phyloP scores from a whole-genome alignment of 805 yeast species.

The Brettanomyces sp. region DNA sequence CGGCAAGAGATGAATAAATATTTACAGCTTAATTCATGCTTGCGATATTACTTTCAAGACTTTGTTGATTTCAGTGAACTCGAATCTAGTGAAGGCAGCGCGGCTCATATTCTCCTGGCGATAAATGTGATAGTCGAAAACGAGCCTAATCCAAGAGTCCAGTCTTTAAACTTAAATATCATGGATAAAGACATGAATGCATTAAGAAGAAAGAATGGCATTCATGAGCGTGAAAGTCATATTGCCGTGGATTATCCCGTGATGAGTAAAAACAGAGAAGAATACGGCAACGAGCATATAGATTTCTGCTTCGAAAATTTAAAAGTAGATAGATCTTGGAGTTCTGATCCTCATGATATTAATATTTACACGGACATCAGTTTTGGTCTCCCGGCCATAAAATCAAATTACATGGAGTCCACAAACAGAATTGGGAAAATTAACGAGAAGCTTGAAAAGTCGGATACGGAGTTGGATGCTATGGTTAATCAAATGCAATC shows the following conservation, averaged over 20 bases:
- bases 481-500: constrained; percentile 9
- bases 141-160: constrained; percentile 11
- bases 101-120: constrained; percentile 12
- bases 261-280: constrained; percentile 5
- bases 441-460: constrained; percentile 6
- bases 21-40: constrained; percentile 7
- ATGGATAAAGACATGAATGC: constrained; percentile 20
- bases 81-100: not conserved
- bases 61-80: constrained; percentile 4
- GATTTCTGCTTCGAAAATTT: constrained; percentile 25
- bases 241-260: constrained; percentile 18
- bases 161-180: constrained; percentile 19
- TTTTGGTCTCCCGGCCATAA: constrained; percentile 20
- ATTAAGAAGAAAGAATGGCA: constrained; percentile 17
- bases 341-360: constrained; percentile 8
- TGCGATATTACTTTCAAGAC: constrained; percentile 10
- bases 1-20: not conserved
- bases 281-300: constrained; percentile 12
- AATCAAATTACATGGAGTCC: constrained; percentile 13
- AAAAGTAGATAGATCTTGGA: constrained; percentile 23
- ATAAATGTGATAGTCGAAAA: constrained; percentile 12
- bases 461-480: constrained; percentile 14
- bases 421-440: constrained; percentile 10
- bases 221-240: constrained; percentile 9
- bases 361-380: constrained; percentile 13